Evolutionary conservation across 169 alveolate genomes (phyloP).

Genomic region (Theileria sp.): DNA sequence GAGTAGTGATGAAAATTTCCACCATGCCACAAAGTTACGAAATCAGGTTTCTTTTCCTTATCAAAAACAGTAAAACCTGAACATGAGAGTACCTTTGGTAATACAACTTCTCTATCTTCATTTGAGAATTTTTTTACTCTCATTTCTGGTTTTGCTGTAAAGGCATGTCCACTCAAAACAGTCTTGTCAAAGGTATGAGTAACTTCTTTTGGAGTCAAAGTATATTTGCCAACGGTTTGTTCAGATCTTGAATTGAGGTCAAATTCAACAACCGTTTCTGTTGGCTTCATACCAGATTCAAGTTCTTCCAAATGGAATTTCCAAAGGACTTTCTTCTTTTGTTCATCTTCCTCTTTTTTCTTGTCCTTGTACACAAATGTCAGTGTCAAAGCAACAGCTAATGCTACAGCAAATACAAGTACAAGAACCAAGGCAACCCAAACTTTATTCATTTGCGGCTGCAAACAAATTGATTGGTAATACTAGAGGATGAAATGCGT

Average conservation of each 20-base stretch:
- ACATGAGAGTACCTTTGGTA: neutral
- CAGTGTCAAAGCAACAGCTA: constrained; percentile 2
- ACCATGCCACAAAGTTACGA: neutral
- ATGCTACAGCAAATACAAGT: neutral
- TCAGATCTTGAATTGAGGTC: neutral
- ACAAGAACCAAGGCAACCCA: neutral
- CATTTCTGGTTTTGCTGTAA: neutral
- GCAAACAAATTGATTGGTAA: neutral
- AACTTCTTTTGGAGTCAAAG: neutral
- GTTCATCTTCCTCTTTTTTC: neutral
- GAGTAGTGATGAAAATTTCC: constrained; percentile 1
- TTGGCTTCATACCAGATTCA: neutral
- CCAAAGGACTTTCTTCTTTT: neutral
- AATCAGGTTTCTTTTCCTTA: neutral
- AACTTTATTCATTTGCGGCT: neutral
- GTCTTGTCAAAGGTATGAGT: neutral
- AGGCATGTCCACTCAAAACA: neutral
- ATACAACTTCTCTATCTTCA: neutral
- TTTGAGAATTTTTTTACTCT: neutral
- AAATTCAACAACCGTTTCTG: neutral
- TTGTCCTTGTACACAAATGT: neutral
- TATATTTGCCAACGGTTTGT: neutral
- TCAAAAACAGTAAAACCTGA: neutral
- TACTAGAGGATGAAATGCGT: neutral
- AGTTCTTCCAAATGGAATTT: neutral